Conservation (phyloP, 192 early-diverging fungal species). For the Coemansia sp. region DNA sequence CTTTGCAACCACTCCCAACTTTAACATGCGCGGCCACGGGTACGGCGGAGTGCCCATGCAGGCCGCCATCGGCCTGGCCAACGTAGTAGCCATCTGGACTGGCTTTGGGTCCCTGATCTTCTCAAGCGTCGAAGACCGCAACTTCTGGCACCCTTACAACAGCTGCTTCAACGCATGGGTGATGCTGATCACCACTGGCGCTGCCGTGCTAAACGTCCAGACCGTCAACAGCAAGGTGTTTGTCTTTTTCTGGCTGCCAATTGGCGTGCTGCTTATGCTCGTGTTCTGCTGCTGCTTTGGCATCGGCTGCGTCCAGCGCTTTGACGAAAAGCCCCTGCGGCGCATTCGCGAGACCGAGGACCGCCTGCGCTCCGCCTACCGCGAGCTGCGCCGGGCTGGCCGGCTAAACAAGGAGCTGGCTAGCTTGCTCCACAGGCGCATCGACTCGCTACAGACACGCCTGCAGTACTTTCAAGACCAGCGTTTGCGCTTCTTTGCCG, state of each 20-base stretch:
- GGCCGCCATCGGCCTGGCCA: constrained; percentile 37
- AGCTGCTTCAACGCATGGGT: constrained; percentile 50
- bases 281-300: constrained; percentile 49
- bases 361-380: constrained; percentile 23
- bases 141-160: constrained; percentile 51
- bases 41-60: constrained; percentile 43
- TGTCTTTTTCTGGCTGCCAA: constrained; percentile 54
- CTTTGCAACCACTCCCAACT: constrained; percentile 40
- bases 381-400: constrained; percentile 27
- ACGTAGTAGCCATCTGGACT: constrained; percentile 52
- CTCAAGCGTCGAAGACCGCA: constrained; percentile 29
- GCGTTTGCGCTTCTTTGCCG: constrained; percentile 33
- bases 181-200: constrained; percentile 42
- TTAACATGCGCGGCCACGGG: constrained; percentile 45
- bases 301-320: constrained; percentile 40
- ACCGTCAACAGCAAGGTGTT: constrained; percentile 50
- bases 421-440: background rate
- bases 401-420: constrained; percentile 20
- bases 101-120: constrained; percentile 51
- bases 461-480: constrained; percentile 18
- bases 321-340: constrained; percentile 50
- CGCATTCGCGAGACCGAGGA: constrained; percentile 36
- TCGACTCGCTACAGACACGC: constrained; percentile 25
- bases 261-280: constrained; percentile 51
- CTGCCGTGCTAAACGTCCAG: constrained; percentile 22